These are phyloP conservation scores for Dactylis glomerata DNA, from an alignment of 176 grass and related monocot genomes.

Conservation along the genomic window DNA sequence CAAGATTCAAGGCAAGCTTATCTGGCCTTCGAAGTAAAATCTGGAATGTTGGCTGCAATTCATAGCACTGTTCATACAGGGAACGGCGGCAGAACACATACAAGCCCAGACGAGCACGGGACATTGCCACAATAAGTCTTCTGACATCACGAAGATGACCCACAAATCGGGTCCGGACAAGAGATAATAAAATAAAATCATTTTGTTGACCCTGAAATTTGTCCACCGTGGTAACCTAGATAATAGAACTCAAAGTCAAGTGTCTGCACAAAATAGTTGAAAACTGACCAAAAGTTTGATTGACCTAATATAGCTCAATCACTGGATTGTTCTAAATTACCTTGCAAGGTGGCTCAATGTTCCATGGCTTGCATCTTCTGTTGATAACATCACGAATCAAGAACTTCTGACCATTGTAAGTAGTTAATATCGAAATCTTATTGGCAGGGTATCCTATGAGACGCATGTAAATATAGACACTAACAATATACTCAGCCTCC, in stretches of 20 bases:
- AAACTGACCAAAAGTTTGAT: not conserved
- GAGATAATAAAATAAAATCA: slow-evolving; percentile 96
- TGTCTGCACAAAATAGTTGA: slow-evolving; percentile 24
- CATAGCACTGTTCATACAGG: slow-evolving; percentile 93
- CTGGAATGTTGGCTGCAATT: slow-evolving; percentile 93
- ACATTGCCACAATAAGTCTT: slow-evolving; percentile 94
- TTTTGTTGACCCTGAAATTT: slow-evolving; percentile 99
- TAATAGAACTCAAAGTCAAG: slow-evolving; percentile 10
- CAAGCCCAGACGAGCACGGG: slow-evolving; percentile 80
- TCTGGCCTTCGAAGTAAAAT: slow-evolving; percentile 79
- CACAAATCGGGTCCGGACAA: slow-evolving; percentile 91
- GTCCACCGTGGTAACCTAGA: slow-evolving; percentile 85
- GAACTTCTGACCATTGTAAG: slow-evolving; percentile 98
- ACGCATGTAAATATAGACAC: slow-evolving; percentile 98
- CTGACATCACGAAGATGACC: slow-evolving; percentile 96
- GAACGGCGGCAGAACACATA: slow-evolving; percentile 83
- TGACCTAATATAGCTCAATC: slow-evolving; percentile 24
- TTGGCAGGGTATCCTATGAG: slow-evolving; percentile 83
- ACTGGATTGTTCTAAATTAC: slow-evolving; percentile 37
- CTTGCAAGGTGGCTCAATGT: slow-evolving; percentile 92
- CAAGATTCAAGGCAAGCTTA: slow-evolving; percentile 77
- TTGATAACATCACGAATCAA: slow-evolving; percentile 98
- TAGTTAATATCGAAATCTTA: slow-evolving; percentile 95
- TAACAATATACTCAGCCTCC: slow-evolving; percentile 94
- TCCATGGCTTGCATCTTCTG: slow-evolving; percentile 77